These are phyloP conservation scores for Hydnomerulius pinastri DNA, from an alignment of 768 basidiomycete genomes.

Conservation along the genomic window DNA sequence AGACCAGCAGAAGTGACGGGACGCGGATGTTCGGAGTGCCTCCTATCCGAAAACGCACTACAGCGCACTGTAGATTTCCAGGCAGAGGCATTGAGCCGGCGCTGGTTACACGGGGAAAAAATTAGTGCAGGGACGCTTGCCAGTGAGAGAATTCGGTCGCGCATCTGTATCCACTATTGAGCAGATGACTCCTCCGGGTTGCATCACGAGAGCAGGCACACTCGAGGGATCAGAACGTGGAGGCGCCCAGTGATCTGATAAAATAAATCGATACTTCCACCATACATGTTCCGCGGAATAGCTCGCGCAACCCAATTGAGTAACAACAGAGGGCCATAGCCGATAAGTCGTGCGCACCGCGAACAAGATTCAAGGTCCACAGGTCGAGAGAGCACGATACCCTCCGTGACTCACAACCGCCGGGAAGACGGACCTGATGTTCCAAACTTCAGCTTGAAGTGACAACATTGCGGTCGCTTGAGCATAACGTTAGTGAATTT, in stretches of 20 bases:
- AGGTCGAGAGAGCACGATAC: conserved; percentile 11
- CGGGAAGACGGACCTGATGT: conserved; percentile 7
- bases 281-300: conserved; percentile 24
- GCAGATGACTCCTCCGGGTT: too few relatives aligned
- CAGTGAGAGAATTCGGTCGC: conserved; percentile 3
- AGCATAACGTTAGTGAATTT: background rate
- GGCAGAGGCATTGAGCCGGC: too few relatives aligned
- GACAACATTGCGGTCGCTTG: conserved; percentile 9
- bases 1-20: conserved; percentile 1
- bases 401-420: conserved; percentile 5
- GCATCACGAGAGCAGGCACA: too few relatives aligned
- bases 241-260: background rate
- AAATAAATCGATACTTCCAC: conserved; percentile 6
- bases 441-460: background rate
- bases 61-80: too few relatives aligned
- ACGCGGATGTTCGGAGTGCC: conserved; percentile 5
- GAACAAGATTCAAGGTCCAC: conserved; percentile 14
- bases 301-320: too few relatives aligned
- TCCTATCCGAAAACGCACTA: too few relatives aligned
- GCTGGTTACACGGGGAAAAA: conserved; percentile 1
- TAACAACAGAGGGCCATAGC: background rate
- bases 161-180: too few relatives aligned
- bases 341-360: background rate
- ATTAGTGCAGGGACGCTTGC: conserved; percentile 9
- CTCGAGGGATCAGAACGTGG: conserved; percentile 6